Evolutionary conservation across 345 rosid species (phyloP).

Genomic region (Eucalyptus cloeziana): DNA sequence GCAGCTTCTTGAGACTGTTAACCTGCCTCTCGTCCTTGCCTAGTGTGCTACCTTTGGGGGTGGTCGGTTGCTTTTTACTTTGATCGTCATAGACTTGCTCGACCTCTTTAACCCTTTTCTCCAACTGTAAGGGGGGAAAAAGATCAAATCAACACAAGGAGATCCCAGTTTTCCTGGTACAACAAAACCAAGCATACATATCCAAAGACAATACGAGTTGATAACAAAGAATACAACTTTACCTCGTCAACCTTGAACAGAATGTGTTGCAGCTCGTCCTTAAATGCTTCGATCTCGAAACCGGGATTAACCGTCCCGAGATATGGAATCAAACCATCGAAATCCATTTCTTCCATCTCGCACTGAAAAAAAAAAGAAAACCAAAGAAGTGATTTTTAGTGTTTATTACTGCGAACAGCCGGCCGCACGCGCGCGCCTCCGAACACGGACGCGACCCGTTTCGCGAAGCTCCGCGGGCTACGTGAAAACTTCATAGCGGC

Average conservation of each 20-base stretch:
- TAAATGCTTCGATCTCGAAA: not conserved
- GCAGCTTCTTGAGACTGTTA: constrained; percentile 38
- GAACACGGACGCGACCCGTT: not conserved
- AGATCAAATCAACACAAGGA: not conserved
- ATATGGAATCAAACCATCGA: not conserved
- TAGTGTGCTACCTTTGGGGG: constrained; percentile 28
- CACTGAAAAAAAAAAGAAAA: not conserved
- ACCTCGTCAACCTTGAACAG: not conserved
- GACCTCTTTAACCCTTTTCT: constrained; percentile 50
- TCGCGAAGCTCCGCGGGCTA: not conserved
- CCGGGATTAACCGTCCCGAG: not conserved
- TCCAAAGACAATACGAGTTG: not conserved
- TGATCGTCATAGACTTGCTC: constrained; percentile 41
- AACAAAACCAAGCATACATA: not conserved
- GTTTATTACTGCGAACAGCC: not conserved
- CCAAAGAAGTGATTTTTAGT: not conserved
- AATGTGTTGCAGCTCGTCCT: not conserved
- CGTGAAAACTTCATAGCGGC: not conserved
- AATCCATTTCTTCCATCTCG: not conserved
- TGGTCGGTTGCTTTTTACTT: constrained; percentile 18
- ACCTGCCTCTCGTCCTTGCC: constrained; percentile 44
- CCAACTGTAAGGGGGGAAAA: constrained; percentile 23
- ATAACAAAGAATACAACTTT: not conserved
- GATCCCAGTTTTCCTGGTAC: not conserved
- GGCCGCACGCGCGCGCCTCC: not conserved